A percentile compares a stretch with the other conserved stretches of the same genome.
These are phyloP conservation scores for Thielaviopsis ethacetica DNA, from an alignment of 2,329 filamentous ascomycete genomes.

Conservation along the genomic window DNA sequence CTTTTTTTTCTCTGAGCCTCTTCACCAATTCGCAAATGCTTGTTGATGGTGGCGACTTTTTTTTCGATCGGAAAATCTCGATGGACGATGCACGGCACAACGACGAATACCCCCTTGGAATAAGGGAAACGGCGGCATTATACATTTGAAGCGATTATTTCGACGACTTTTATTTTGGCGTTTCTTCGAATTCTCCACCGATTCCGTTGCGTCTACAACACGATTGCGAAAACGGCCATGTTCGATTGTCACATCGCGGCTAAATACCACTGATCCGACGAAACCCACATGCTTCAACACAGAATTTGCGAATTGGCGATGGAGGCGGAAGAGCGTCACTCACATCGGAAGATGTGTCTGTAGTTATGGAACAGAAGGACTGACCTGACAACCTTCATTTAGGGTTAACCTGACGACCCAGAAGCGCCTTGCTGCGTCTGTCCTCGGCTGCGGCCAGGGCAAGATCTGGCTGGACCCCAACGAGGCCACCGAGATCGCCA, in stretches of 20 bases:
- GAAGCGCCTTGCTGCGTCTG: slow-evolving; percentile 98
- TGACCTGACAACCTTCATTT: slow-evolving; percentile 12
- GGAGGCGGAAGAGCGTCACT: background rate
- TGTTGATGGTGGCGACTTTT: background rate
- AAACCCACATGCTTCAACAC: background rate
- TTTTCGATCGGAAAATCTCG: background rate
- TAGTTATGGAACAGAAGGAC: slow-evolving; percentile 1
- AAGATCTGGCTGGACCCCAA: slow-evolving; percentile 99
- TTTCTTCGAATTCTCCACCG: background rate
- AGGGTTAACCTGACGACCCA: slow-evolving; percentile 99
- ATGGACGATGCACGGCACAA: background rate
- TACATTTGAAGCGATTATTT: background rate
- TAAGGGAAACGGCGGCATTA: background rate
- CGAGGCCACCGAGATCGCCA: slow-evolving; percentile 98
- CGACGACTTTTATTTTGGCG: background rate
- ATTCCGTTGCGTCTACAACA: background rate
- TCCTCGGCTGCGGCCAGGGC: slow-evolving; percentile 97
- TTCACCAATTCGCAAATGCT: background rate
- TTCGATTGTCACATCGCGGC: background rate
- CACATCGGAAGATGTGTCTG: background rate
- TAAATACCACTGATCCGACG: background rate
- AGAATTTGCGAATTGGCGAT: background rate
- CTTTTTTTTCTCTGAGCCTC: background rate
- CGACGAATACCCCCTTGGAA: background rate
- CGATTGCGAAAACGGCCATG: background rate